Evolutionary conservation across 768 basidiomycete genomes (phyloP).

Genomic region (Phanerochaete sordida): DNA sequence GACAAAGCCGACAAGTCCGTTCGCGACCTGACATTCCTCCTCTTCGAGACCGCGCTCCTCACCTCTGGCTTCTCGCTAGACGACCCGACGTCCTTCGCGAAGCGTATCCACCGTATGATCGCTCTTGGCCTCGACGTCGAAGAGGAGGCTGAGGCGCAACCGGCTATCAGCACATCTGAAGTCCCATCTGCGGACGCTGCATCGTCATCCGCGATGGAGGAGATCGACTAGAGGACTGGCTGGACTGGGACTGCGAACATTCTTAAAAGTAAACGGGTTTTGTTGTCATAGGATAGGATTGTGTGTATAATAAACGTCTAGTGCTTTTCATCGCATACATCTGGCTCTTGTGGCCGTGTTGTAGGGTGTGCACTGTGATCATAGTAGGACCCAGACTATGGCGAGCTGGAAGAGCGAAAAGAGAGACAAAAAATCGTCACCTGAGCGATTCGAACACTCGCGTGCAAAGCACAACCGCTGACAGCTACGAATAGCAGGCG

Average conservation of each 20-base stretch:
- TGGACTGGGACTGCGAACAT: too few relatives aligned
- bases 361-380: too few relatives aligned
- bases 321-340: too few relatives aligned
- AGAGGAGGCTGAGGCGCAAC: constrained; percentile 58
- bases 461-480: too few relatives aligned
- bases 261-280: not conserved
- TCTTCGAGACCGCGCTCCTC: constrained; percentile 96
- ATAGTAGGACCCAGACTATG: too few relatives aligned
- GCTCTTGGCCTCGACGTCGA: constrained; percentile 88
- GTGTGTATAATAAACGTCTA: too few relatives aligned
- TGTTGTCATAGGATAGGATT: not conserved
- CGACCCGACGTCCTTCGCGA: constrained; percentile 91
- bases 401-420: too few relatives aligned
- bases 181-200: constrained; percentile 56
- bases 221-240: constrained; percentile 66
- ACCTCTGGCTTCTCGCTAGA: constrained; percentile 96
- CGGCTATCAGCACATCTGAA: constrained; percentile 39
- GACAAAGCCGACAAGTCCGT: constrained; percentile 99
- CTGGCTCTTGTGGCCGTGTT: too few relatives aligned
- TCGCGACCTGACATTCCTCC: constrained; percentile 90
- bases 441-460: too few relatives aligned
- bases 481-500: too few relatives aligned
- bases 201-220: constrained; percentile 90
- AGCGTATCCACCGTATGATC: constrained; percentile 98
- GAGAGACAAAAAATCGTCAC: too few relatives aligned